A percentile compares a stretch with the other conserved stretches of the same genome.
phyloP scores from a whole-genome alignment of 352 stramenopile genomes.

The Globisporangium rhizosaccharum region DNA sequence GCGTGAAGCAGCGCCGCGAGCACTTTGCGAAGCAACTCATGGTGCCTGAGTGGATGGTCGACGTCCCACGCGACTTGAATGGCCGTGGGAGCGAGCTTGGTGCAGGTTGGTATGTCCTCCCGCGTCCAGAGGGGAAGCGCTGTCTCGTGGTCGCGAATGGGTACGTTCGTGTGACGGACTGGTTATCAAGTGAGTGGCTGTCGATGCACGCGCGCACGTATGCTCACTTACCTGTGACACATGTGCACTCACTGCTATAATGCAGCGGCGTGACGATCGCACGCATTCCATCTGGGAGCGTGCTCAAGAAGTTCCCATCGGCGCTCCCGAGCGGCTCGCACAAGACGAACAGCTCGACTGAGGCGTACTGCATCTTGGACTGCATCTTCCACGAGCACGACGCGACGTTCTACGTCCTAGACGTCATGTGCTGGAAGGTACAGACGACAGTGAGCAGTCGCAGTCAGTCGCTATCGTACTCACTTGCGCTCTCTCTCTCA shows the following conservation, averaged over 20 bases:
- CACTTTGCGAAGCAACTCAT: slow-evolving; percentile 83
- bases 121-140: slow-evolving; percentile 88
- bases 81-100: slow-evolving; percentile 58
- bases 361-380: slow-evolving; percentile 88
- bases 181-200: not conserved
- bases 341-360: slow-evolving; percentile 61
- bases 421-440: slow-evolving; percentile 93
- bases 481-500: not conserved
- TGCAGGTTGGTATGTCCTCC: slow-evolving; percentile 88
- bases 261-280: slow-evolving; percentile 71
- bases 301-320: slow-evolving; percentile 86
- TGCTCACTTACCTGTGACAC: not conserved
- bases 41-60: slow-evolving; percentile 88
- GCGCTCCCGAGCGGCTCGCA: slow-evolving; percentile 74
- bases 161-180: slow-evolving; percentile 21
- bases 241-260: no score
- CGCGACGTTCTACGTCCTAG: slow-evolving; percentile 88
- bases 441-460: not conserved
- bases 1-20: slow-evolving; percentile 60
- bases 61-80: slow-evolving; percentile 81
- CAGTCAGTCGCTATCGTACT: not conserved
- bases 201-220: not conserved
- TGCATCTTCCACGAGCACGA: slow-evolving; percentile 90
- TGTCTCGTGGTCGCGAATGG: slow-evolving; percentile 86
- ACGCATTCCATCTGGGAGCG: slow-evolving; percentile 65